Evolutionary conservation across 2,329 filamentous ascomycete species (phyloP), one percentile per base, ranked within the genome.

Genomic region (Fusarium hostae): DNA sequence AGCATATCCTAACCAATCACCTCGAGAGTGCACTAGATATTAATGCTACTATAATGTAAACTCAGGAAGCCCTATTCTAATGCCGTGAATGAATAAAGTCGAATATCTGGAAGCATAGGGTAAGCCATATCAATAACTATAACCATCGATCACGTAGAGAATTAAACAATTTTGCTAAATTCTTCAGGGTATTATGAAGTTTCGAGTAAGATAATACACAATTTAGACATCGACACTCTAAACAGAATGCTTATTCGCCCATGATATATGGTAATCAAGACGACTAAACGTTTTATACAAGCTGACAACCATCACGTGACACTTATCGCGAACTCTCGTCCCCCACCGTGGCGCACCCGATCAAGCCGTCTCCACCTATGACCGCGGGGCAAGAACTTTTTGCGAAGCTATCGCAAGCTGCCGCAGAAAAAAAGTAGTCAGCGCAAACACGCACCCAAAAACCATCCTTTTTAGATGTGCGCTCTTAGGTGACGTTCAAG

Each of bases 331-430:
- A 43, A 56, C 56, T 68, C 71, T 77, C 76, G 76, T 77, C 76
- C 74, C 75, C 76, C 74, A 76, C 75, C 75, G 73, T 68, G 71
- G 71, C 75, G 66, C 70, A 71, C 72, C 54, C 39, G 61, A 40
- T 40, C 55, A 63, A 59, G 60, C 52, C 70, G 73, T 73, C 73
- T 77, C 76, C 74, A 77, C 76, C 50, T 72, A 40, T 52, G 54
- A 76, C 63, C 74, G 76, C 75, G 76, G 76, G 76, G 75, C 76
- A 77, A 73, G 71, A 77, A 76, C 75, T 77, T 77, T 77, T 77
- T 77, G 74, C 73, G 75, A 77, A 76, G 75, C 74, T 77, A 76
- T 76, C 75, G 63, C 68, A 56, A 75, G 71, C 65, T 68, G 55
- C 50, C n/a, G 47, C 64, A 39, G 51, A 59, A 66, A 75, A 77